Percentiles rank a stretch among this genome's conserved stretches.
Evolutionary conservation across 495 filamentous ascomycete genomes (phyloP).

Genomic region (Penicillium tannophilum): DNA sequence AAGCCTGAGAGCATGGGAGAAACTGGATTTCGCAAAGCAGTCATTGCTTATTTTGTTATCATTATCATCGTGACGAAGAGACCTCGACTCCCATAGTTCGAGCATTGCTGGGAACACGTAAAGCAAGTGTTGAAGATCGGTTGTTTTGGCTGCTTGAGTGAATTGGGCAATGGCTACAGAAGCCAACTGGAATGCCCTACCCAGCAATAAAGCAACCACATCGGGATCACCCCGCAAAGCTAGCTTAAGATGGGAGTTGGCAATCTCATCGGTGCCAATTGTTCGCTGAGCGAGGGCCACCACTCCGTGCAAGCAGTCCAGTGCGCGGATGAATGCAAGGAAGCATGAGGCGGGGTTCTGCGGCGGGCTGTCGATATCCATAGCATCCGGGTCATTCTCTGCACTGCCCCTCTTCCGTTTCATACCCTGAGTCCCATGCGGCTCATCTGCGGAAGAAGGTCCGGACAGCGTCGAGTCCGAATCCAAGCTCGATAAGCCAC

Average conservation of each 20-base stretch:
- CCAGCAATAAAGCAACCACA: conserved; percentile 49
- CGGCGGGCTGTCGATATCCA: conserved; percentile 40
- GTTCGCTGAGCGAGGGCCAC: conserved; percentile 31
- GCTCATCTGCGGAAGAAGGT: conserved; percentile 29
- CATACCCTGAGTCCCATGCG: conserved; percentile 45
- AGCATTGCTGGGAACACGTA: conserved; percentile 43
- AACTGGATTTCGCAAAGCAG: conserved; percentile 42
- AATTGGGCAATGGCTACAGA: conserved; percentile 39
- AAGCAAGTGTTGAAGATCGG: conserved; percentile 44
- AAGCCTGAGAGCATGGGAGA: conserved; percentile 42
- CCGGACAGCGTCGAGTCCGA: conserved; percentile 47
- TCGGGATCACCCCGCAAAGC: conserved; percentile 51
- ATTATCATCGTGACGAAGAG: conserved; percentile 38
- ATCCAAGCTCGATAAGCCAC: conserved; percentile 29
- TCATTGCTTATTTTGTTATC: conserved; percentile 47
- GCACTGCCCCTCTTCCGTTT: conserved; percentile 44
- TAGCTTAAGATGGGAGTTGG: conserved; percentile 55
- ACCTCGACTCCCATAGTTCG: conserved; percentile 50
- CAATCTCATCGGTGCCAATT: conserved; percentile 36
- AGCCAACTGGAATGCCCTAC: conserved; percentile 39
- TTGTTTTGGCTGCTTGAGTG: conserved; percentile 35
- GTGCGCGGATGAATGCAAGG: conserved; percentile 38
- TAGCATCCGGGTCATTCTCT: conserved; percentile 36
- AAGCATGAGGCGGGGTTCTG: conserved; percentile 41
- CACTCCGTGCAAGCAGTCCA: conserved; percentile 44